Percentiles rank a stretch among this genome's conserved stretches.
These are phyloP conservation scores for Trichoderma cornu-damae DNA, from an alignment of 2,329 filamentous ascomycete genomes.

Conservation along the genomic window DNA sequence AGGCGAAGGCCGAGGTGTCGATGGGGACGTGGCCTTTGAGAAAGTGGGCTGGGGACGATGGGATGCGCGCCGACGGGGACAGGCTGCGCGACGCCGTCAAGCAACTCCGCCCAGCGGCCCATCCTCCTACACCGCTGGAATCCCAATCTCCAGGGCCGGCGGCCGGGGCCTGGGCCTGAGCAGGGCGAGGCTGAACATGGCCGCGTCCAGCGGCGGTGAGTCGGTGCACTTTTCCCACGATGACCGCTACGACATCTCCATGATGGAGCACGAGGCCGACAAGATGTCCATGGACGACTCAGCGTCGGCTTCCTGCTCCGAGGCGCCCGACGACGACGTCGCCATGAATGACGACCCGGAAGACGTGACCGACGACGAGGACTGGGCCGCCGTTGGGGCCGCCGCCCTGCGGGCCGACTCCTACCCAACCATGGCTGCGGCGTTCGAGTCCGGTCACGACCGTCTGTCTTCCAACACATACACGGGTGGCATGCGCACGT, in stretches of 20 bases:
- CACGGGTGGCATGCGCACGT: constrained; percentile 44
- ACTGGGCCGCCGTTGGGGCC: constrained; percentile 87
- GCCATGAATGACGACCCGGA: constrained; percentile 69
- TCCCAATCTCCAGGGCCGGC: constrained; percentile 50
- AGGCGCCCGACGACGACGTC: constrained; percentile 63
- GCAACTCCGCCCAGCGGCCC: constrained; percentile 32
- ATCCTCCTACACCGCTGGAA: constrained; percentile 44
- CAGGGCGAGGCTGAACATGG: constrained; percentile 45
- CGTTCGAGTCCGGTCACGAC: constrained; percentile 49
- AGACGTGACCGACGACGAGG: constrained; percentile 90
- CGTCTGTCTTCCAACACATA: constrained; percentile 41
- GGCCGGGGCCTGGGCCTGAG: constrained; percentile 40
- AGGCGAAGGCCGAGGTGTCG: constrained; percentile 55
- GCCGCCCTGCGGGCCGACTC: constrained; percentile 70
- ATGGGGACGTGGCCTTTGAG: constrained; percentile 76
- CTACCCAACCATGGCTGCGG: constrained; percentile 50
- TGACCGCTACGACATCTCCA: constrained; percentile 56
- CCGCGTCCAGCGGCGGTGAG: constrained; percentile 60
- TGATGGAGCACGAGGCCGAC: constrained; percentile 82
- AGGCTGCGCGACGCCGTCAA: constrained; percentile 47
- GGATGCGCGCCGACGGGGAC: constrained; percentile 74
- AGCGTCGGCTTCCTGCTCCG: constrained; percentile 68
- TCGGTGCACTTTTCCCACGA: constrained; percentile 74
- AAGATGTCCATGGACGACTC: constrained; percentile 83
- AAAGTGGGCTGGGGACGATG: constrained; percentile 98